These are phyloP conservation scores for Pilaira anomala DNA, from an alignment of 192 early-diverging fungal genomes.

Conservation along the genomic window DNA sequence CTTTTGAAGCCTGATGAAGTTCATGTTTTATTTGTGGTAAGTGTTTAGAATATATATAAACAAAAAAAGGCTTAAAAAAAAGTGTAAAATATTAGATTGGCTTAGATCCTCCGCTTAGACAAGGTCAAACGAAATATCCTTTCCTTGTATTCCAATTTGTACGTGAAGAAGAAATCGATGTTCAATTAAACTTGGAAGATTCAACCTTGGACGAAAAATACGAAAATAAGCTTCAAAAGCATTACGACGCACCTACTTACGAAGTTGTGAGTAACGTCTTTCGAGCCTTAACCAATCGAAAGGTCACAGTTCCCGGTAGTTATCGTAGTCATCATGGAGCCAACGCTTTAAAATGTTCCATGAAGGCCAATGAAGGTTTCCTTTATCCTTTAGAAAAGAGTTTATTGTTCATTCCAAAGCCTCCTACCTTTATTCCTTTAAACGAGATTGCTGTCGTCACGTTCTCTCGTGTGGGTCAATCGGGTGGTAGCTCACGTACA, in stretches of 20 bases:
- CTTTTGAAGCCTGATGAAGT: conserved; percentile 92
- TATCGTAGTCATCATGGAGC: conserved; percentile 71
- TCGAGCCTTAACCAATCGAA: conserved; percentile 74
- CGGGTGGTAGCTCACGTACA: conserved; percentile 62
- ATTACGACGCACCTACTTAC: conserved; percentile 84
- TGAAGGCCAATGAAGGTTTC: conserved; percentile 95
- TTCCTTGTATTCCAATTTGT: conserved; percentile 97
- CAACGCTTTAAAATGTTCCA: conserved; percentile 87
- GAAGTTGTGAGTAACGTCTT: conserved; percentile 86
- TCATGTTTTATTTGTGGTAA: conserved; percentile 82
- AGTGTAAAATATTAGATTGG: conserved; percentile 52
- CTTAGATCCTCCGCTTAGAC: conserved; percentile 93
- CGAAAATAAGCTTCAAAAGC: conserved; percentile 71
- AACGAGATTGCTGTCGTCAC: conserved; percentile 82
- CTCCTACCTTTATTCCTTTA: conserved; percentile 82
- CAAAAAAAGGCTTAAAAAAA: neutral
- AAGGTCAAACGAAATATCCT: conserved; percentile 94
- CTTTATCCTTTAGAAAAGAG: conserved; percentile 92
- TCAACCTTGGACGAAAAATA: conserved; percentile 61
- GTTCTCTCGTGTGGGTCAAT: conserved; percentile 77
- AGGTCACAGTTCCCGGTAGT: conserved; percentile 64
- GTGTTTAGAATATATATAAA: conserved; percentile 1
- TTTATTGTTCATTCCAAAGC: conserved; percentile 94
- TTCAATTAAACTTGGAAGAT: conserved; percentile 79
- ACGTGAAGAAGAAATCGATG: conserved; percentile 84